Evolutionary conservation across 805 yeast genomes (phyloP), one percentile per base, ranked within the genome.

Genomic region (Saccharomycopsis guyanensis): DNA sequence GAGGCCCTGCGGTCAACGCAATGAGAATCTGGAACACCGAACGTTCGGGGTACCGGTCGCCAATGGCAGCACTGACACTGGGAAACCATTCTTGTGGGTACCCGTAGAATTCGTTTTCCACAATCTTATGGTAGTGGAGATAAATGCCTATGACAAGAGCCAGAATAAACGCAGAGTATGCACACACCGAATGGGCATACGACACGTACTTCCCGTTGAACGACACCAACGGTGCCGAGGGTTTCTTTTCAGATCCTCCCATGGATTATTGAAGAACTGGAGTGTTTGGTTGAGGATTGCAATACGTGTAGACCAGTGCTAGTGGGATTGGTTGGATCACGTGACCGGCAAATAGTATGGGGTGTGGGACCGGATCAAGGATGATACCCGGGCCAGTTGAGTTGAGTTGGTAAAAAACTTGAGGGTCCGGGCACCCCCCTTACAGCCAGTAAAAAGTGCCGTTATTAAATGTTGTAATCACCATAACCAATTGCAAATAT

Each of bases 41-140:
- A 54, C 98, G 71, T 65, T 93, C 98, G 0, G 98, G 98, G 61
- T 88, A 93, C 50, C 97, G 66, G 61, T 93, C 98, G 38, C 98
- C 98, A 59, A 93, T 93, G 1, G 98, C 78, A 1, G 98, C 97
- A 32, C 95, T 83, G 2, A 93, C 98, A 58, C 94, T 82, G 2
- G 98, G 98, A 60, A 93, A 91, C 97, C 98, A 93, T 63, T 93
- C 98, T 50, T 89, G 93, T 2, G 98, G 98, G 60, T 87, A 93
- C 1, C 95, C 94, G 59, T 70, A 89, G 53, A 78, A 76, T 40
- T 89, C 84, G 61, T 93, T 93, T 58, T 79, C 71, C 8, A 93
- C 96, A 59, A 93, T 93, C 61, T 93, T 88, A 50, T 82, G 68
- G 65, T 80, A 93, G 64, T 91, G 98, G 22, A 91, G 70, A 43